These are phyloP conservation scores for Didymellaceae sp. DNA, from an alignment of 2,329 filamentous ascomycete species.

Conservation along the genomic window DNA sequence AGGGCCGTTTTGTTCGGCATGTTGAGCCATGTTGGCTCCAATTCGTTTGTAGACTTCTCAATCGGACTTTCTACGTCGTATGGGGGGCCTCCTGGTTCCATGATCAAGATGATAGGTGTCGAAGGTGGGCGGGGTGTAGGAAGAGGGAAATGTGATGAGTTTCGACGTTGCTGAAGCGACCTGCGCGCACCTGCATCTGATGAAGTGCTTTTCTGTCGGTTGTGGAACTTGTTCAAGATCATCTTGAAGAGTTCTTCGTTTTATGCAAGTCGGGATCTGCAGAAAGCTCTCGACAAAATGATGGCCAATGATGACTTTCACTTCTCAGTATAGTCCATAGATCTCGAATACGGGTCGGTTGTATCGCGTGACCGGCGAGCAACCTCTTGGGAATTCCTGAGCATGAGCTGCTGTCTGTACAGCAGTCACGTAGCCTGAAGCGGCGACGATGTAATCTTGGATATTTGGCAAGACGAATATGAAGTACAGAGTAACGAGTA, in stretches of 20 bases:
- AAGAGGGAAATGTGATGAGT: constrained; percentile 5
- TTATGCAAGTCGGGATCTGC: background rate
- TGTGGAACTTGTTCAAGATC: constrained; percentile 9
- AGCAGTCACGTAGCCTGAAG: constrained; percentile 13
- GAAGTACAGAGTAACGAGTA: constrained; percentile 13
- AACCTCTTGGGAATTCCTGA: constrained; percentile 17
- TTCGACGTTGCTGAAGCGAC: constrained; percentile 13
- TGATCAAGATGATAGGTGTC: constrained; percentile 7
- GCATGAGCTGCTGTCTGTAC: constrained; percentile 16
- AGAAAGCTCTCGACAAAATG: background rate
- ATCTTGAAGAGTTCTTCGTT: background rate
- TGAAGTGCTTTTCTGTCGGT: constrained; percentile 2
- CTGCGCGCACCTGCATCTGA: constrained; percentile 11
- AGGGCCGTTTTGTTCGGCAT: constrained; percentile 52
- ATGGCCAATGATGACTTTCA: background rate
- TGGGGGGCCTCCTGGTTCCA: constrained; percentile 1
- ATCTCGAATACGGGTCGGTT: constrained; percentile 18
- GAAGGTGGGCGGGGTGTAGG: constrained; percentile 4
- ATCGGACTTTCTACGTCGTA: constrained; percentile 4
- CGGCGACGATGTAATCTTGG: constrained; percentile 10
- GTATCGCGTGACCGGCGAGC: constrained; percentile 11
- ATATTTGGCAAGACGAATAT: constrained; percentile 13
- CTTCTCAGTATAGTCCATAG: constrained; percentile 50
- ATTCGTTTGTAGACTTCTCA: background rate
- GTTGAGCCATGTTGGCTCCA: constrained; percentile 48